Evolutionary conservation across 495 filamentous ascomycete species (phyloP), one percentile per base, ranked within the genome.

Genomic region (Penicillium waksmanii): DNA sequence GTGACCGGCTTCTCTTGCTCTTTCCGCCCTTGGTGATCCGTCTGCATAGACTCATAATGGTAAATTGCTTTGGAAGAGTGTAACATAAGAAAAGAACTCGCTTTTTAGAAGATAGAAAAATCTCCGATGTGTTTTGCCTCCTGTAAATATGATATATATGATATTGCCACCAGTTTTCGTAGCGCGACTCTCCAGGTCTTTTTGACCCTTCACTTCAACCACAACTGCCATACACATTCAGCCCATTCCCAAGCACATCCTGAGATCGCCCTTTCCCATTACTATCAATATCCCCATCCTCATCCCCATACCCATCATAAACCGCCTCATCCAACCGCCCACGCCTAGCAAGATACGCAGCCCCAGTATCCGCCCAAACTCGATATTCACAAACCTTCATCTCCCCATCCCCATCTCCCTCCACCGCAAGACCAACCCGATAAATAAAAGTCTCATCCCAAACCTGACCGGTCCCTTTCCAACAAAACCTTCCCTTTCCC

Each of bases 331-430:
- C 57, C 62, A 85, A 71, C 59, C 67, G 55, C 51, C 84, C 85
- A 35, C 64, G 56, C 40, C 76, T 71, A 18, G 85, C 85, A 56
- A 88, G 70, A 76, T 84, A 86, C 19, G 82, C 84, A 27, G 85
- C 85, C 11, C 85, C 86, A 3, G 83, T 82, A 77, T 89, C 86
- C 27, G 83, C 86, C 86, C 86, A 89, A 36, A 88, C 74, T 58
- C 80, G 74, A 71, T 85, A 89, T 56, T 73, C 76, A 21, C 58
- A 60, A 11, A 87, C 73, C 64, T 77, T 82, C 15, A 72, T 49
- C 51, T 56, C 51, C 21, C 65, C 62, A 17, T 40, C 51, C 6
- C 53, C 63, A 12, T 25, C 57, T 0, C 49, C 53, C 42, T 75
- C 72, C 10, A 66, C 67, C 19, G 78, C 80, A 57, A 87, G 73